Evolutionary conservation across 1,139 yeast genomes (phyloP).

Genomic region (Diutina ranongensis): DNA sequence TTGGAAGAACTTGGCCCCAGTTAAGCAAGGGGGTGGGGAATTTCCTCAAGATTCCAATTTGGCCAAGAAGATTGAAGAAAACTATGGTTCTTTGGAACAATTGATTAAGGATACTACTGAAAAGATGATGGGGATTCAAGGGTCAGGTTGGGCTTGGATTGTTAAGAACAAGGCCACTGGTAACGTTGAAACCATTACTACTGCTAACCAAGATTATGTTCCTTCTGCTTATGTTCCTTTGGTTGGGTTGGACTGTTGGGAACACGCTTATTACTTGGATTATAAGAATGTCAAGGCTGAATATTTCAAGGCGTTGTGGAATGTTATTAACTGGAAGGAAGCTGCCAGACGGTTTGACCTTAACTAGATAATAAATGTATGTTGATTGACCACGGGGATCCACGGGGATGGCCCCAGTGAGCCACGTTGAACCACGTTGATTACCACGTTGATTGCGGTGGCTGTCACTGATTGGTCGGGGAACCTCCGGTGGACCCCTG

Average conservation of each 20-base stretch:
- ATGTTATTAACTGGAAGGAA: slow-evolving; percentile 92
- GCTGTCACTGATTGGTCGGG: no score
- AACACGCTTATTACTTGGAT: slow-evolving; percentile 94
- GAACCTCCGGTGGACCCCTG: no score
- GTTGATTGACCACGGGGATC: no score
- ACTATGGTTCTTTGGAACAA: slow-evolving; percentile 72
- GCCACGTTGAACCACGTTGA: neutral
- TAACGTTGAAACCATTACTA: slow-evolving; percentile 73
- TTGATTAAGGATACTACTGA: slow-evolving; percentile 59
- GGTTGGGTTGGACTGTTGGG: slow-evolving; percentile 97
- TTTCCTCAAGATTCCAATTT: slow-evolving; percentile 53
- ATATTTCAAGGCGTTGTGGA: slow-evolving; percentile 95
- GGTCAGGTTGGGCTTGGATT: slow-evolving; percentile 96
- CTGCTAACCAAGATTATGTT: slow-evolving; percentile 85
- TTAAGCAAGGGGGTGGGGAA: slow-evolving; percentile 66
- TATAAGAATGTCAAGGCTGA: slow-evolving; percentile 91
- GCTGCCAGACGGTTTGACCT: slow-evolving; percentile 32
- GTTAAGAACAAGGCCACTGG: slow-evolving; percentile 73
- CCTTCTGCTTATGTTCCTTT: slow-evolving; percentile 65
- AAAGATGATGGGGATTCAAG: slow-evolving; percentile 86
- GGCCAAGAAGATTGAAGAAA: slow-evolving; percentile 48
- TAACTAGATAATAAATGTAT: neutral
- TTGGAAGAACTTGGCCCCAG: slow-evolving; percentile 89
- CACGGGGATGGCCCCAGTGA: neutral
- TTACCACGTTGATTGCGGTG: neutral